Evolutionary conservation across 805 yeast species (phyloP).

Genomic region (Ogataea allantospora): DNA sequence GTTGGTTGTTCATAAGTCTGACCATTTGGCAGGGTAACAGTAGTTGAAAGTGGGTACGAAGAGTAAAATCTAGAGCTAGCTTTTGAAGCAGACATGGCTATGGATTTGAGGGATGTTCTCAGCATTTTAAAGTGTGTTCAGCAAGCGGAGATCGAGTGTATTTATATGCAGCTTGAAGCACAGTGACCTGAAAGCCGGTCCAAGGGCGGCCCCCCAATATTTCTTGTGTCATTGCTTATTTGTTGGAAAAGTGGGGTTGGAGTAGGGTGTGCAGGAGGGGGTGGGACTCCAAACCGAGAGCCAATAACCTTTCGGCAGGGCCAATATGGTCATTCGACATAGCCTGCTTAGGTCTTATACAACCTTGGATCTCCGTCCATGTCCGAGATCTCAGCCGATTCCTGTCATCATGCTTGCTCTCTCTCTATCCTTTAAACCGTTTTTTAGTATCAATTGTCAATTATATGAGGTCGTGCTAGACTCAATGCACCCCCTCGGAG

Average conservation of each 20-base stretch:
- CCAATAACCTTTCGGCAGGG: background rate
- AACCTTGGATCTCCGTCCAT: too few species aligned
- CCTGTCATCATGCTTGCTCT: background rate
- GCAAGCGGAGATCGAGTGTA: background rate
- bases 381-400: background rate
- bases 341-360: too few species aligned
- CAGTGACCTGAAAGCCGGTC: slow-evolving; percentile 4
- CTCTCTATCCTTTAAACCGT: background rate
- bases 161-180: slow-evolving; percentile 6
- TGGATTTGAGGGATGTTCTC: slow-evolving; percentile 19
- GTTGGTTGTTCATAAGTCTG: slow-evolving; percentile 55
- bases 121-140: slow-evolving; percentile 15
- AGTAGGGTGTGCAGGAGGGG: slow-evolving; percentile 17
- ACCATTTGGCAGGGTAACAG: slow-evolving; percentile 69
- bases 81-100: slow-evolving; percentile 14
- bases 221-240: slow-evolving; percentile 5
- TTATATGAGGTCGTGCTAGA: slow-evolving; percentile 2
- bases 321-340: background rate
- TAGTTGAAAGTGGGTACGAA: slow-evolving; percentile 35
- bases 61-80: slow-evolving; percentile 25
- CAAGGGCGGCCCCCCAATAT: slow-evolving; percentile 5
- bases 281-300: slow-evolving; percentile 1
- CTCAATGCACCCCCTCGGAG: slow-evolving; percentile 10
- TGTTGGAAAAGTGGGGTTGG: slow-evolving; percentile 13
- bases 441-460: background rate